Evolutionary conservation across 2,329 filamentous ascomycete genomes (phyloP), one percentile per base, ranked within the genome.

Genomic region (Epichloe brachyelytri): DNA sequence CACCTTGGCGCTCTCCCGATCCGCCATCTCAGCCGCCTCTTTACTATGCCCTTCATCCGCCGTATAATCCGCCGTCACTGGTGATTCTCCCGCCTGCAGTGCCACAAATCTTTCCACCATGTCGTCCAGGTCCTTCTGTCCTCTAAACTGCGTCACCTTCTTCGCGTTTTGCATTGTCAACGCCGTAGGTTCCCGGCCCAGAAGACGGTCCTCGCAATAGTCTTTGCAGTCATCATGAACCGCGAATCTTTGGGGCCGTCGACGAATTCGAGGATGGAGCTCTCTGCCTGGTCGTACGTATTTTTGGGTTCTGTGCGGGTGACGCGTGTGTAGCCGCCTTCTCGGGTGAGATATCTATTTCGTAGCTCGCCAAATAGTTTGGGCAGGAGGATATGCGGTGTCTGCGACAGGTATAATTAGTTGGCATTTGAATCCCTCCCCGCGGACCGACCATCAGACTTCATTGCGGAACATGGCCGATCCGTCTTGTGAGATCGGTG

Each of bases 261-360:
- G 55, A 98, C 90, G 34, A 98, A 79, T 70, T 97, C 89, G 46
- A 98, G 82, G 56, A 98, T 90, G 20, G 93, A 91, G 36, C 85
- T 90, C 56, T 83, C 80, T 8, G 87, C 91, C 71, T 96, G 88
- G 68, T 97, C 91, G 65, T 76, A 75, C 62, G 79, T 78, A 67
- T 91, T 88, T 61, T 86, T 79, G 52, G 93, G 86, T 70, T 97
- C 91, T 57, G 94, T 89, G 59, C 89, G 87, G 46, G 96, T 80
- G 11, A 98, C 87, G 43, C 93, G 87, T 17, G 93, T 98, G 76
- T 97, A 98, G 51, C 93, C 93, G 55, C 93, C 93, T 1, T 86
- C 86, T 46, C 93, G 82, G 50, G 75, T 64, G 44, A 77, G 72
- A 70, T 97, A 98, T 60, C 93, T 86, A 65, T 82, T 72, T 59